Conservation (phyloP, 768 basidiomycete species). For the Dendrothele bispora region DNA sequence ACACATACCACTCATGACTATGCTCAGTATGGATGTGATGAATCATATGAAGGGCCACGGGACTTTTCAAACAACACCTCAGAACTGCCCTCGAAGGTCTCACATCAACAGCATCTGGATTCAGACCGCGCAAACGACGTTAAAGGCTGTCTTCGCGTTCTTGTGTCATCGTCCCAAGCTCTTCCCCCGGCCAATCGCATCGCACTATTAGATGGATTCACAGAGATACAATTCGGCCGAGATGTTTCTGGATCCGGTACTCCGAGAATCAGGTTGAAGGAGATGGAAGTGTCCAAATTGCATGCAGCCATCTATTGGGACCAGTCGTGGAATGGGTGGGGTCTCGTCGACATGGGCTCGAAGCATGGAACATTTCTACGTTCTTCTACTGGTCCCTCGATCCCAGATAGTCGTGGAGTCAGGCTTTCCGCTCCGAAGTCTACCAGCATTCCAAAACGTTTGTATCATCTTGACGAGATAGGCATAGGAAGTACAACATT, state of each 20-base stretch:
- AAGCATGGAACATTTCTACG: slow-evolving; percentile 78
- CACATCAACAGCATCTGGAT: slow-evolving; percentile 22
- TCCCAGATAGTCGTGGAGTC: slow-evolving; percentile 28
- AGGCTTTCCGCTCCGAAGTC: slow-evolving; percentile 65
- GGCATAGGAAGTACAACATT: slow-evolving; percentile 74
- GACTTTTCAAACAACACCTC: slow-evolving; percentile 21
- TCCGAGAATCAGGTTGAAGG: slow-evolving; percentile 74
- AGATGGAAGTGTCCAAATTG: slow-evolving; percentile 81
- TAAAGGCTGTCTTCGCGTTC: slow-evolving; percentile 39
- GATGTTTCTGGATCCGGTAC: slow-evolving; percentile 56
- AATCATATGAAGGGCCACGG: slow-evolving; percentile 62
- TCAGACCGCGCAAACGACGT: slow-evolving; percentile 33
- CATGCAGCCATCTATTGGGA: slow-evolving; percentile 81
- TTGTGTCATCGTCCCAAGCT: slow-evolving; percentile 56
- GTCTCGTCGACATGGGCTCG: slow-evolving; percentile 81
- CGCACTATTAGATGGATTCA: slow-evolving; percentile 46
- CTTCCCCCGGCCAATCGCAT: slow-evolving; percentile 50
- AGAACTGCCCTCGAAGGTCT: not conserved
- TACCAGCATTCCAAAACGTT: slow-evolving; percentile 65
- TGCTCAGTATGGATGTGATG: slow-evolving; percentile 39
- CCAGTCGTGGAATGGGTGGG: slow-evolving; percentile 56
- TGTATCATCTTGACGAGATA: slow-evolving; percentile 65
- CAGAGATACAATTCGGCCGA: slow-evolving; percentile 73
- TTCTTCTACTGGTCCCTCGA: slow-evolving; percentile 24
- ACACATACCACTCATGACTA: no score